A percentile compares a stretch with the other conserved stretches of the same genome.
Conservation (phyloP, 2,329 filamentous ascomycete species). For the Aspergillus tamarii region DNA sequence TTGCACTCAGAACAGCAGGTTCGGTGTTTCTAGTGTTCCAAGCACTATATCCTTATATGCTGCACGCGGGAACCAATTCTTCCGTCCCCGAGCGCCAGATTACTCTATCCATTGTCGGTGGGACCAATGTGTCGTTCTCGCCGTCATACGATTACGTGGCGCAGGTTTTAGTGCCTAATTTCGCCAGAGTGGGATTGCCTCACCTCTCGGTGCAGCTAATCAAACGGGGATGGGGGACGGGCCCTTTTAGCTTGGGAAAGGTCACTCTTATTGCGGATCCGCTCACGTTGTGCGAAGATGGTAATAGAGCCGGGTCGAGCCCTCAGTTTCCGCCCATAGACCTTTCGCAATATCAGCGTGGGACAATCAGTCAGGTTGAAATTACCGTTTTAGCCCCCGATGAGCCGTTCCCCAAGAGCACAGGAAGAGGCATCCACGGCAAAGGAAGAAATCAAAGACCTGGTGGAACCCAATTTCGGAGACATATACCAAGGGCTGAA, state of each 20-base stretch:
- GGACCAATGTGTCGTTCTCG: conserved; percentile 60
- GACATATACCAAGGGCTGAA: neutral
- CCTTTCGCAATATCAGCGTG: conserved; percentile 32
- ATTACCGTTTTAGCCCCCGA: conserved; percentile 46
- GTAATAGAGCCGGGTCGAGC: neutral
- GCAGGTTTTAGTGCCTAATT: conserved; percentile 60
- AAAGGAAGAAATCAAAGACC: neutral
- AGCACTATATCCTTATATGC: conserved; percentile 61
- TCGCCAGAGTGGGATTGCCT: conserved; percentile 55
- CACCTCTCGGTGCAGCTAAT: conserved; percentile 46
- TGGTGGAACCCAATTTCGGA: neutral
- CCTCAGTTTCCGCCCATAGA: conserved; percentile 37
- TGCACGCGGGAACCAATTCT: conserved; percentile 44
- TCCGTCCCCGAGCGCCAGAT: conserved; percentile 24
- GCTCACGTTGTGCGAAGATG: conserved; percentile 25
- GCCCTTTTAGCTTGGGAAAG: conserved; percentile 49
- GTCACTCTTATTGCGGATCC: conserved; percentile 55
- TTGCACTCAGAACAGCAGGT: conserved; percentile 54
- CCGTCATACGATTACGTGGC: conserved; percentile 60
- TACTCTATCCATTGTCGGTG: conserved; percentile 55
- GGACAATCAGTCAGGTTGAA: conserved; percentile 39
- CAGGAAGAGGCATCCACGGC: neutral
- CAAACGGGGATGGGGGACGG: conserved; percentile 59
- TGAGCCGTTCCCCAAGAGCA: conserved; percentile 1
- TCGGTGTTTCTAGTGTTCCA: conserved; percentile 61